phyloP scores from a whole-genome alignment of 306 rosid species.

The Chamaecrista fasciculata region DNA sequence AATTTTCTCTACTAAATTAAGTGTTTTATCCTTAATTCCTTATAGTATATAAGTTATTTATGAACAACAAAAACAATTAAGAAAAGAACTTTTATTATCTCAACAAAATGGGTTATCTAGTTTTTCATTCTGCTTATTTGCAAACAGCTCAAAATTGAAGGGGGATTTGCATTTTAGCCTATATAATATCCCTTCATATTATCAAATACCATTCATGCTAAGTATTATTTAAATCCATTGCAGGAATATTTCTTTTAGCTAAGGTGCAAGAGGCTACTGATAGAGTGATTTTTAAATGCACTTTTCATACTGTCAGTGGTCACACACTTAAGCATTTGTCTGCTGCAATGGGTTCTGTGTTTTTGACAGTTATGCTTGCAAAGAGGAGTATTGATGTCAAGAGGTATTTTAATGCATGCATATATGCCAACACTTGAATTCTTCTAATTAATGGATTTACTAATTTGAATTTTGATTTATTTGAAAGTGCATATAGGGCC shows the following conservation, averaged over 20 bases:
- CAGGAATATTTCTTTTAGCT: slow-evolving; percentile 84
- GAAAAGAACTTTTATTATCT: no score
- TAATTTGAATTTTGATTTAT: background rate
- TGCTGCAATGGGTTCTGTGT: slow-evolving; percentile 82
- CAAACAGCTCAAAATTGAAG: no score
- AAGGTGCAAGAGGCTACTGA: slow-evolving; percentile 85
- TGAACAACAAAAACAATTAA: no score
- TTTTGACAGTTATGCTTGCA: slow-evolving; percentile 90
- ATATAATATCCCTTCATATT: background rate
- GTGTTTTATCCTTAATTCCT: no score
- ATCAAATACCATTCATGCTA: slow-evolving; percentile 11
- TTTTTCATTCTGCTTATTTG: no score
- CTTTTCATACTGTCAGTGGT: slow-evolving; percentile 79
- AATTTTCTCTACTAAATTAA: no score
- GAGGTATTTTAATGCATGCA: slow-evolving; percentile 50
- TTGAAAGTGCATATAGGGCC: background rate
- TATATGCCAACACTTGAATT: slow-evolving; percentile 16
- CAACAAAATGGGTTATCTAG: no score
- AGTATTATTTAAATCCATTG: slow-evolving; percentile 2
- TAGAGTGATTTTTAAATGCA: slow-evolving; percentile 55
- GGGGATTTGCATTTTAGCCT: background rate
- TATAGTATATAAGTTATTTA: no score
- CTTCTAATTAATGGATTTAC: slow-evolving; percentile 6
- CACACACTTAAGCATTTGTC: slow-evolving; percentile 90
- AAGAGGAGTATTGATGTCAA: slow-evolving; percentile 61